phyloP scores from a whole-genome alignment of 805 yeast genomes.

The Candida lessepsii region DNA sequence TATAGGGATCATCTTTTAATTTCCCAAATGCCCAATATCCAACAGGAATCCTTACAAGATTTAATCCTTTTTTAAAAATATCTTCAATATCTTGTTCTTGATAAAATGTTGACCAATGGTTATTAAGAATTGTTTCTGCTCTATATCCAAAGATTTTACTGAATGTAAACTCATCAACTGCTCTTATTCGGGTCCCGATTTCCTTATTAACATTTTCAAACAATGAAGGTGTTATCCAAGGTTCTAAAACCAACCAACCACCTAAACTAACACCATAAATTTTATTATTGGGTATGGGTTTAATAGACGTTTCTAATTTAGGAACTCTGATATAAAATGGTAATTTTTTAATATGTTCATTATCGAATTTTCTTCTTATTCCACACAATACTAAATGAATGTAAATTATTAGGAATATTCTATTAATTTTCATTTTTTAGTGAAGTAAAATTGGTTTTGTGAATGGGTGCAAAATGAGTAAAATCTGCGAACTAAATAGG shows the following conservation, averaged over 20 bases:
- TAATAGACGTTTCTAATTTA: neutral
- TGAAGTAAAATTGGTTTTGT: no score
- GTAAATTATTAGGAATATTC: no score
- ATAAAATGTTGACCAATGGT: constrained; percentile 59
- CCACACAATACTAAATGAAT: no score
- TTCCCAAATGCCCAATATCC: constrained; percentile 78
- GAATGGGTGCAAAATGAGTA: no score
- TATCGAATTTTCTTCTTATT: neutral
- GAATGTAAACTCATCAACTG: constrained; percentile 57
- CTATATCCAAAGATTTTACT: constrained; percentile 46
- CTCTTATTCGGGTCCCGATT: constrained; percentile 23
- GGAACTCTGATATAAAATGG: neutral
- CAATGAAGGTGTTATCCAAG: constrained; percentile 64
- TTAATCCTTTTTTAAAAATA: constrained; percentile 53
- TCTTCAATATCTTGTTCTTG: constrained; percentile 55
- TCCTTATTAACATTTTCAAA: constrained; percentile 40
- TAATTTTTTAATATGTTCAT: constrained; percentile 1
- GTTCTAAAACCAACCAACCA: constrained; percentile 72
- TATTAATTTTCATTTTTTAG: no score
- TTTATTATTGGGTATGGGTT: constrained; percentile 5
- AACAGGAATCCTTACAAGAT: constrained; percentile 68
- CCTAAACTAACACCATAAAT: constrained; percentile 41
- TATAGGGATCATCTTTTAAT: constrained; percentile 54
- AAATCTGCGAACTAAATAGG: no score
- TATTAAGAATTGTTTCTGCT: constrained; percentile 41